A percentile compares a stretch with the other conserved stretches of the same genome.
These are phyloP conservation scores for Alternaria ventricosa DNA, from an alignment of 2,329 filamentous ascomycete species.

Conservation along the genomic window DNA sequence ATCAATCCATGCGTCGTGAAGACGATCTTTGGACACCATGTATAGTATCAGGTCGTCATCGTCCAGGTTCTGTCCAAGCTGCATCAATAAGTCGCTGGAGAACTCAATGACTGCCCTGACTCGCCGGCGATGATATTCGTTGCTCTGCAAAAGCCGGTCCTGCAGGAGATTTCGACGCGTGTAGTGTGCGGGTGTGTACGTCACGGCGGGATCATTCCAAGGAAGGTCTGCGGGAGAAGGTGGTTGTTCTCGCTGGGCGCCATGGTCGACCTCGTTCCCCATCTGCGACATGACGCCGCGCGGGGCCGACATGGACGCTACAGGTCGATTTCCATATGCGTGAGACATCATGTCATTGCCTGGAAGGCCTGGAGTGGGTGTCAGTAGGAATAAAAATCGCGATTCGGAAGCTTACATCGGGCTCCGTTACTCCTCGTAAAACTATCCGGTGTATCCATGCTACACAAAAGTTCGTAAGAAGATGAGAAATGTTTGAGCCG, in stretches of 20 bases:
- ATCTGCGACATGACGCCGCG: not conserved
- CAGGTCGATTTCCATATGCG: not conserved
- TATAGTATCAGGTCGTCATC: not conserved
- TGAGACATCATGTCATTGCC: not conserved
- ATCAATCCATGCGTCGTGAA: not conserved
- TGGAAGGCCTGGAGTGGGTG: not conserved
- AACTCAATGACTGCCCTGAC: not conserved
- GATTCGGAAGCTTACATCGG: not conserved
- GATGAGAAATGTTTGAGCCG: not conserved
- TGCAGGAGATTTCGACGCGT: not conserved
- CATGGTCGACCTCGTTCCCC: not conserved
- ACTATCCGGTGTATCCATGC: not conserved
- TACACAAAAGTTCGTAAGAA: not conserved
- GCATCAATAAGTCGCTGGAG: not conserved
- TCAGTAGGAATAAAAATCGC: not conserved
- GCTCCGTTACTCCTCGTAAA: not conserved
- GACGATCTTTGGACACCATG: not conserved
- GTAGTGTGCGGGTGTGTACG: not conserved
- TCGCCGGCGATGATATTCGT: not conserved
- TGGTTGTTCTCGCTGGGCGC: not conserved
- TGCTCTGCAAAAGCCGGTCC: not conserved
- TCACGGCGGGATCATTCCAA: not conserved
- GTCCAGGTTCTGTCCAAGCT: not conserved
- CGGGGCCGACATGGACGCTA: not conserved
- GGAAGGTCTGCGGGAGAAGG: not conserved